Evolutionary conservation across 305 asterid genomes (phyloP).

Genomic region (Fraxinus angustifolia): DNA sequence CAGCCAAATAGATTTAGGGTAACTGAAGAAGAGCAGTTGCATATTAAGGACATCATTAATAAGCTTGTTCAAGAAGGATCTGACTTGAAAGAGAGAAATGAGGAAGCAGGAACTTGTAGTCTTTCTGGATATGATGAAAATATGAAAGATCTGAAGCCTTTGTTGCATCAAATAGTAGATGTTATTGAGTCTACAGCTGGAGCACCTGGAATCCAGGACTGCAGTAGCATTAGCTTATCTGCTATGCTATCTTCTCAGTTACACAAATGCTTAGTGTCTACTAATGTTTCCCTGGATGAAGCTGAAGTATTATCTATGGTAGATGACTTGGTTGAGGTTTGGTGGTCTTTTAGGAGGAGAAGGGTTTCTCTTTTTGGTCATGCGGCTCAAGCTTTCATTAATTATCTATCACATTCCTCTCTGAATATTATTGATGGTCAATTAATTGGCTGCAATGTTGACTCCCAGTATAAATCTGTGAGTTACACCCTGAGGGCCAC

Average conservation of each 20-base stretch:
- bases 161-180: slow-evolving; percentile 55
- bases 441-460: slow-evolving; percentile 52
- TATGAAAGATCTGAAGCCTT: slow-evolving; percentile 38
- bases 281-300: slow-evolving; percentile 42
- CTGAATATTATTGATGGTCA: slow-evolving; percentile 57
- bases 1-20: slow-evolving; percentile 59
- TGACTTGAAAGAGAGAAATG: slow-evolving; percentile 37
- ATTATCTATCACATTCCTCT: slow-evolving; percentile 82
- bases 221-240: slow-evolving; percentile 50
- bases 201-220: slow-evolving; percentile 70
- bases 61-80: slow-evolving; percentile 46
- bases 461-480: slow-evolving; percentile 50
- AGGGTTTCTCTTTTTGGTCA: slow-evolving; percentile 88
- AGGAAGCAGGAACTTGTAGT: slow-evolving; percentile 38
- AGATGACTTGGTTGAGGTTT: slow-evolving; percentile 63
- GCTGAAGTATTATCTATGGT: slow-evolving; percentile 43
- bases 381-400: slow-evolving; percentile 87
- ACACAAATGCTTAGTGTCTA: slow-evolving; percentile 50
- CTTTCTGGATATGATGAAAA: slow-evolving; percentile 30
- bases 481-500: slow-evolving; percentile 83
- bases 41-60: slow-evolving; percentile 50
- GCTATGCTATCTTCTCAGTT: slow-evolving; percentile 63
- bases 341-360: slow-evolving; percentile 86
- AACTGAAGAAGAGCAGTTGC: slow-evolving; percentile 63
- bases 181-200: slow-evolving; percentile 75